Evolutionary conservation across 2,329 filamentous ascomycete species (phyloP).

Genomic region (Falciphora oryzae): DNA sequence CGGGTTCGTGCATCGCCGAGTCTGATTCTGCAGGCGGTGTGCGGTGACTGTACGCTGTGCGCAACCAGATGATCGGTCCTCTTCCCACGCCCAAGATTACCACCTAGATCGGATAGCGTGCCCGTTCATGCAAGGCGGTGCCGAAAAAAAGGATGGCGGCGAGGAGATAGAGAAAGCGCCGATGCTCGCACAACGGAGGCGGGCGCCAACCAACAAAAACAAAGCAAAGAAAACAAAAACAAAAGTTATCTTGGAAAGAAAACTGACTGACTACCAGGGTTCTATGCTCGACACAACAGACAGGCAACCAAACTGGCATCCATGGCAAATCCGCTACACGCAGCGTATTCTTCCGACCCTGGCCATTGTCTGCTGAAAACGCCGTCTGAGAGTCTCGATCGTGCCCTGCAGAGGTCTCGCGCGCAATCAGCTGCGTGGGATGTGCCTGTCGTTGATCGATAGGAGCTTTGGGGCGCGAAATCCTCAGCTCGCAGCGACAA

Average conservation of each 20-base stretch:
- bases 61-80: not conserved
- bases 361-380: not conserved
- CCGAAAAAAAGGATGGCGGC: not conserved
- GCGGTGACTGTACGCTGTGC: not conserved
- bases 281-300: not conserved
- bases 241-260: not conserved
- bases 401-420: not conserved
- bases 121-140: not conserved
- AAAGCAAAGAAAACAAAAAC: not conserved
- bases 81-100: not conserved
- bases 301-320: not conserved
- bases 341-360: not conserved
- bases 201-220: not conserved
- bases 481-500: too few relatives aligned
- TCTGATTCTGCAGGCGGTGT: not conserved
- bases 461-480: not conserved
- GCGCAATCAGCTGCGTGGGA: not conserved
- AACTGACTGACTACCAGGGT: not conserved
- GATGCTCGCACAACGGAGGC: not conserved
- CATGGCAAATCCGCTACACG: not conserved
- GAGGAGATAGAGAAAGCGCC: not conserved
- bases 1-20: not conserved
- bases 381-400: not conserved
- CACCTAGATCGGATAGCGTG: not conserved
- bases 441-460: not conserved